Evolutionary conservation across 2,329 filamentous ascomycete species (phyloP).

Genomic region (Ambrosiella xylebori): DNA sequence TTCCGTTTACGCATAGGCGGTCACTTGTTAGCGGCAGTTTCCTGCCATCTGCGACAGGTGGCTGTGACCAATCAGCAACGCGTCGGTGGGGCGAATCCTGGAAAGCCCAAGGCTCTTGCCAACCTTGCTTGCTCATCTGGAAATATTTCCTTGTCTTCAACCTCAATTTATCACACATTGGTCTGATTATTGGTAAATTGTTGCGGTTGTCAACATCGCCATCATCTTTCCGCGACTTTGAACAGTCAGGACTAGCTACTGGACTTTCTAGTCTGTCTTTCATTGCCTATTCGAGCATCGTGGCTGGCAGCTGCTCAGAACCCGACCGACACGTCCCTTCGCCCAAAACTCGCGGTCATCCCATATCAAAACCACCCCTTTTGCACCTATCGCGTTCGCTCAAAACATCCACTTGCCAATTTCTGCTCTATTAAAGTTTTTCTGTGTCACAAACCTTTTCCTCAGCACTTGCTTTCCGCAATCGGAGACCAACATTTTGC

Average conservation of each 20-base stretch:
- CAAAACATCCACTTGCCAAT: too few relatives aligned
- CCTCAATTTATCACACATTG: neutral
- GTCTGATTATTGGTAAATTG: neutral
- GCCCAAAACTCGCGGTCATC: too few relatives aligned
- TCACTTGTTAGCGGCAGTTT: neutral
- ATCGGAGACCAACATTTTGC: neutral
- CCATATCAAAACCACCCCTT: too few relatives aligned
- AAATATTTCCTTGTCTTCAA: neutral
- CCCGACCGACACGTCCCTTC: too few relatives aligned
- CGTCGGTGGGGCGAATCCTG: constrained; percentile 2
- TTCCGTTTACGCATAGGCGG: neutral
- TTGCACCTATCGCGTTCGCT: too few relatives aligned
- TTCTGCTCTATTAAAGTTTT: neutral
- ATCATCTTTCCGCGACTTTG: neutral
- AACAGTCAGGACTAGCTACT: neutral
- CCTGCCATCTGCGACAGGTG: neutral
- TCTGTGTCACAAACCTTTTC: neutral
- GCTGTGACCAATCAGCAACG: constrained; percentile 1
- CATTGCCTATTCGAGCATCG: too few relatives aligned
- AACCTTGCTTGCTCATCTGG: neutral
- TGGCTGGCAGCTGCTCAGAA: too few relatives aligned
- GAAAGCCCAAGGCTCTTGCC: neutral
- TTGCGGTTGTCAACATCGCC: neutral
- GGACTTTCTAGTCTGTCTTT: too few relatives aligned
- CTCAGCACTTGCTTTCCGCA: neutral